Evolutionary conservation across 148 eudicot genomes (phyloP), one percentile per base, ranked within the genome.

Genomic region (Cornus controversa): DNA sequence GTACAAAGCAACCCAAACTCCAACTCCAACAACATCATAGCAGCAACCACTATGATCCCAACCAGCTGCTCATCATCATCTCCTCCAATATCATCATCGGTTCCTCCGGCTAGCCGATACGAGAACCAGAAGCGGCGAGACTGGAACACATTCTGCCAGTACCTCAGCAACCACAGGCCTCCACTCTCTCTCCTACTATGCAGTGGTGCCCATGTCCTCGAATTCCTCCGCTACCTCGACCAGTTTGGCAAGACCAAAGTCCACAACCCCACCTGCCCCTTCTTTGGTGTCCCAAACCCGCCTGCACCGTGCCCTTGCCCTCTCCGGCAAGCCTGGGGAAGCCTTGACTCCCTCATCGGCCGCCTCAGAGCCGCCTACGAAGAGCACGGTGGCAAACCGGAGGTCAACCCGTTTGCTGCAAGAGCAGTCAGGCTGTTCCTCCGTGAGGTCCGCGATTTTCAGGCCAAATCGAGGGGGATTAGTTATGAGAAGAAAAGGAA

Each of bases 41-140:
- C 64, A 60, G 6, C 64, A 1, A 22, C 25, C 23, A n/a, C 64
- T 15, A 60, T 60, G 9, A 60, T 60, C 23, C 23, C 64, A 18
- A 60, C 2, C 64, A 60, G 24, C 64, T 20, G 31, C 27, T 60
- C 64, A 60, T 1, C 64, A n/a, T 60, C 64, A 60, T 1, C 64
- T 3, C 20, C 64, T 2, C 64, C 64, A n/a, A n/a, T n/a, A n/a
- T n/a, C n/a, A 6, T 9, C 64, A 5, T 2, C 64, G 2, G 24
- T 60, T 60, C 64, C 64, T n/a, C n/a, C n/a, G n/a, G n/a, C n/a
- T 1, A 81, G 80, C 63, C 80, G 79, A 3, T 82, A 75, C 64
- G 60, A 77, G 80, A 84, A 84, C 78, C 86, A 84, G 40, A 84
- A 84, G 68, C 77, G 86, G 10, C 78, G 86, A 22, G 86, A 84